These are phyloP conservation scores for Spatholobus suberectus DNA, from an alignment of 306 rosid species.

Conservation along the genomic window DNA sequence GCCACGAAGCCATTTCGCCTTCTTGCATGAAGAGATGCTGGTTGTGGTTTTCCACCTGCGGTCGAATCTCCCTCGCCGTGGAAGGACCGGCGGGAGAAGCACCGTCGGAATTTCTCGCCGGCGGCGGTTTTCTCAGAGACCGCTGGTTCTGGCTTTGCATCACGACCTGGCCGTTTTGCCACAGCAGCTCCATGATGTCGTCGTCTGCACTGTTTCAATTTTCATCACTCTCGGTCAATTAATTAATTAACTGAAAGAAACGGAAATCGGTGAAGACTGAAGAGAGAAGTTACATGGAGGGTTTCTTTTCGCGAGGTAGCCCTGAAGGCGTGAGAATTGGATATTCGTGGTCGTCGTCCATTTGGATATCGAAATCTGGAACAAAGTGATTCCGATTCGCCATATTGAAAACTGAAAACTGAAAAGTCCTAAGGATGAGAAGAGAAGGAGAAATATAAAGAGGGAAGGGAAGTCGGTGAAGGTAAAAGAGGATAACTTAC, in stretches of 20 bases:
- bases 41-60: constrained; percentile 35
- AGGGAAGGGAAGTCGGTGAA: not conserved
- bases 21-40: constrained; percentile 74
- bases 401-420: constrained; percentile 38
- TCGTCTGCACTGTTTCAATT: constrained; percentile 65
- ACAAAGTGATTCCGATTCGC: constrained; percentile 55
- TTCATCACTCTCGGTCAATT: not conserved
- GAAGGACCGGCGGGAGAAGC: constrained; percentile 45
- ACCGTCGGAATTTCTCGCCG: constrained; percentile 25
- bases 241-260: not conserved
- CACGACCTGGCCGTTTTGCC: constrained; percentile 82
- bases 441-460: not conserved
- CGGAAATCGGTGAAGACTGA: not conserved
- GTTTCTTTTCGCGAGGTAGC: constrained; percentile 49
- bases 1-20: constrained; percentile 85
- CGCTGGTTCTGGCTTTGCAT: constrained; percentile 73
- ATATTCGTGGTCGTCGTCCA: constrained; percentile 54
- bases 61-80: constrained; percentile 42
- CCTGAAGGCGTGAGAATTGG: constrained; percentile 47
- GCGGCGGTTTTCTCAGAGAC: constrained; percentile 38
- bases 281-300: constrained; percentile 51
- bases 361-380: constrained; percentile 62
- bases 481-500: not conserved
- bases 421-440: not conserved
- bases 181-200: constrained; percentile 74